These are phyloP conservation scores for Xylariaceae sp. DNA, from an alignment of 2,329 filamentous ascomycete species.

Conservation along the genomic window DNA sequence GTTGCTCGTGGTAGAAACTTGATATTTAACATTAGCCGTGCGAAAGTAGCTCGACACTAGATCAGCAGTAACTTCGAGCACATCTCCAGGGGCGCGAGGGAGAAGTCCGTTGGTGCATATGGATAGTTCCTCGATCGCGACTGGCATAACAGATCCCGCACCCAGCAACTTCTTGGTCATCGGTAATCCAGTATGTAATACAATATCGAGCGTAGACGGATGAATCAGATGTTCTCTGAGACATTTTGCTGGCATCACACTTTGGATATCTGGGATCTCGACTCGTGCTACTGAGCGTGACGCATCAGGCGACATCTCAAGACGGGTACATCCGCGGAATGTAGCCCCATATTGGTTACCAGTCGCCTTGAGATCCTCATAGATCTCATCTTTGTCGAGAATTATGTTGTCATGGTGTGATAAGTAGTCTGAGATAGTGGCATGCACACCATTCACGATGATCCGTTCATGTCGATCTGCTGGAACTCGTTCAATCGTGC, in stretches of 20 bases:
- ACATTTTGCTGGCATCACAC: slow-evolving; percentile 10
- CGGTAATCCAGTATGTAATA: slow-evolving; percentile 13
- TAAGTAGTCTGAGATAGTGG: not conserved
- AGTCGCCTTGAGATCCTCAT: not conserved
- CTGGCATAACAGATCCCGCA: slow-evolving; percentile 16
- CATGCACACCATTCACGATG: not conserved
- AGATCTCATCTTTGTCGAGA: slow-evolving; percentile 3
- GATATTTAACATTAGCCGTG: slow-evolving; percentile 5
- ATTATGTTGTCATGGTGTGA: not conserved
- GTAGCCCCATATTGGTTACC: slow-evolving; percentile 14
- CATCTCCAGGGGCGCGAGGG: not conserved
- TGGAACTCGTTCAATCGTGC: slow-evolving; percentile 2
- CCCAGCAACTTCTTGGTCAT: slow-evolving; percentile 5
- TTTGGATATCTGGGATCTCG: slow-evolving; percentile 2
- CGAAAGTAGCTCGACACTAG: slow-evolving; percentile 13
- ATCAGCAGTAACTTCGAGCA: slow-evolving; percentile 3
- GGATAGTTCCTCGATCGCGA: slow-evolving; percentile 14
- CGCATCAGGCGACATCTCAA: not conserved
- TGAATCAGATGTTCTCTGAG: slow-evolving; percentile 12
- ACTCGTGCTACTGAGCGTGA: not conserved
- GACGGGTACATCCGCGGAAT: not conserved
- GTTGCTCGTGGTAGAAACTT: not conserved
- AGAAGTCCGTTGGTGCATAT: not conserved
- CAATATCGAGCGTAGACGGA: slow-evolving; percentile 15
- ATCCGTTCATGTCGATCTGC: not conserved